Evolutionary conservation across 2,329 filamentous ascomycete species (phyloP).

Genomic region (Coniochaeta ligniaria): DNA sequence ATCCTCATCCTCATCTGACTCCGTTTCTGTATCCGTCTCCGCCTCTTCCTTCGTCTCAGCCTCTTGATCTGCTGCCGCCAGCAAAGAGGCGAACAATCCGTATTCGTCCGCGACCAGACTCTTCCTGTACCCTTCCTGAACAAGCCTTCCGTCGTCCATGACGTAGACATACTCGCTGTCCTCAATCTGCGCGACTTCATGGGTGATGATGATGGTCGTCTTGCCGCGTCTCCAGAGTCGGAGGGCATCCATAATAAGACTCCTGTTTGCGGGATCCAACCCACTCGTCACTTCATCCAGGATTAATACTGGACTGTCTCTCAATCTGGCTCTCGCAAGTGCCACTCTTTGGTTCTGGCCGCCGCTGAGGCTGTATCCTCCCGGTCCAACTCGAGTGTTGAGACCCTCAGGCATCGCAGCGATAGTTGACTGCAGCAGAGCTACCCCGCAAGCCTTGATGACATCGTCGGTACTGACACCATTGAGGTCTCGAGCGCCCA

Average conservation of each 20-base stretch:
- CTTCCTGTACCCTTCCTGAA: slow-evolving; percentile 59
- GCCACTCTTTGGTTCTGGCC: slow-evolving; percentile 80
- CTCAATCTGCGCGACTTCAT: slow-evolving; percentile 73
- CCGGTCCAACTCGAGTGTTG: slow-evolving; percentile 62
- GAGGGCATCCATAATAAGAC: slow-evolving; percentile 65
- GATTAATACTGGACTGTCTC: slow-evolving; percentile 74
- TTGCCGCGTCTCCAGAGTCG: slow-evolving; percentile 70
- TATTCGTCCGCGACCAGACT: slow-evolving; percentile 39
- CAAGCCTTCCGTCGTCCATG: slow-evolving; percentile 60
- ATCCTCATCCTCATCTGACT: slow-evolving; percentile 4
- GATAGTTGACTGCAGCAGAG: slow-evolving; percentile 63
- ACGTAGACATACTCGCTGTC: slow-evolving; percentile 73
- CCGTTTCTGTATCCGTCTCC: background rate
- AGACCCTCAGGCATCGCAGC: slow-evolving; percentile 60
- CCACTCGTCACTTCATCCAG: slow-evolving; percentile 86
- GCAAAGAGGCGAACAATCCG: slow-evolving; percentile 39
- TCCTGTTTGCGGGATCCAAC: slow-evolving; percentile 66
- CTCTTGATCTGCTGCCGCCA: slow-evolving; percentile 15
- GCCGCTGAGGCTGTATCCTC: slow-evolving; percentile 69
- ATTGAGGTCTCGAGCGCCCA: slow-evolving; percentile 51
- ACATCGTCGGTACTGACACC: slow-evolving; percentile 48
- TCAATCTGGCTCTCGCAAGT: slow-evolving; percentile 68
- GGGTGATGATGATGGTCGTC: slow-evolving; percentile 90
- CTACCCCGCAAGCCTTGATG: slow-evolving; percentile 54
- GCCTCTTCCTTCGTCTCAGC: slow-evolving; percentile 3